Evolutionary conservation across 805 yeast genomes (phyloP), one percentile per base, ranked within the genome.

Genomic region (Kuraishia hungarica): DNA sequence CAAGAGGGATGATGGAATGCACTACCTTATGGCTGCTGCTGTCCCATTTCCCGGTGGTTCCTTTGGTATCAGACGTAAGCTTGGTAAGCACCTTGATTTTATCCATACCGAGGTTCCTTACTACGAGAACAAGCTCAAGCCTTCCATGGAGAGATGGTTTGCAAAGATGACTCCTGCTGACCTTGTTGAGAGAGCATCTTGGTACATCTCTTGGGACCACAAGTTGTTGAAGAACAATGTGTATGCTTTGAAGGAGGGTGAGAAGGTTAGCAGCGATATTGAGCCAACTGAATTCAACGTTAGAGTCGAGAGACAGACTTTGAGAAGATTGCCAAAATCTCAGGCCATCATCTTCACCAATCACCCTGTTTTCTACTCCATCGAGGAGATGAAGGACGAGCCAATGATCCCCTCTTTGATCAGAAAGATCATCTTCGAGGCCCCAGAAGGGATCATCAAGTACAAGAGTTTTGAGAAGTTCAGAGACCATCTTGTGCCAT

Each of bases 31-130:
- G 43, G 92, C 89, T 1, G 90, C 87, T 3, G 89, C 86, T 1
- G 91, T 86, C 46, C 89, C 90, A 5, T 85, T 86, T 66, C 90
- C 91, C 2, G 92, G 92, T 51, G 91, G 91, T 2, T 80, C 85
- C 1, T 86, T 86, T 68, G 86, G 85, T 55, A 80, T 86, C 54
- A 66, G 73, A 60, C 63, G 76, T 56, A 86, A 85, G 60, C 60
- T 86, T 51, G 91, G 91, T 21, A 77, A 75, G 61, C 78, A 77
- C 54, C 67, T 86, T 51, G 89, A 86, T 66, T 72, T 75, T 13
- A 86, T 86, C 58, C 91, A 86, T 61, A 75, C 75, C 13, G 83
- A 77, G 6, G 92, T 86, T 55, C 92, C 92, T 2, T 83, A 84
- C 65, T 86, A 86, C 62, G 75, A 81, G 60, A 81, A 79, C 54